phyloP scores from a whole-genome alignment of 225 moss, liverwort and hornwort genomes.

The Ulota crispa region DNA sequence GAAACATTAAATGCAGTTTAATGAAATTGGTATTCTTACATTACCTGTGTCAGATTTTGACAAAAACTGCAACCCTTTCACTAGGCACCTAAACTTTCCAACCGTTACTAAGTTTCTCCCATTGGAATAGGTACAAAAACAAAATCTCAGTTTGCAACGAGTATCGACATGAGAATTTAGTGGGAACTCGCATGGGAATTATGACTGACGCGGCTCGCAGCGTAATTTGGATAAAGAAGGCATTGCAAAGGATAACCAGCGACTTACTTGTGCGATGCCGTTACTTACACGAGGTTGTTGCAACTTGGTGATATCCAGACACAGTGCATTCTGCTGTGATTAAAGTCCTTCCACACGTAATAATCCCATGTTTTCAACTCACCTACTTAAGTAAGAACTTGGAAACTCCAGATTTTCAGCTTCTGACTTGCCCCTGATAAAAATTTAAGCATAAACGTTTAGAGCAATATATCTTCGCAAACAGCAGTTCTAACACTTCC shows the following conservation, averaged over 20 bases:
- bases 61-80: not conserved
- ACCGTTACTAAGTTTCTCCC: not conserved
- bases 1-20: no score
- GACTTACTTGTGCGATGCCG: not conserved
- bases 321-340: slow-evolving; percentile 6
- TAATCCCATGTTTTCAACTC: not conserved
- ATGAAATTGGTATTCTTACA: no score
- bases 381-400: not conserved
- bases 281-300: not conserved
- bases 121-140: not conserved
- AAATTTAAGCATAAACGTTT: not conserved
- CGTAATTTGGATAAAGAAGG: not conserved
- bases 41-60: no score
- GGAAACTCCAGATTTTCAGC: slow-evolving; percentile 5
- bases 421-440: not conserved
- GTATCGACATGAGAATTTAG: not conserved
- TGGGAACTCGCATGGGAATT: not conserved
- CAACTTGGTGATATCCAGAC: not conserved
- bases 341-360: not conserved
- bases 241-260: not conserved
- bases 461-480: not conserved
- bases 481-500: not conserved
- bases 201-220: not conserved
- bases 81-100: not conserved
- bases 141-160: not conserved